These are phyloP conservation scores for Asterella californica DNA, from an alignment of 225 moss, liverwort and hornwort species.

Conservation along the genomic window DNA sequence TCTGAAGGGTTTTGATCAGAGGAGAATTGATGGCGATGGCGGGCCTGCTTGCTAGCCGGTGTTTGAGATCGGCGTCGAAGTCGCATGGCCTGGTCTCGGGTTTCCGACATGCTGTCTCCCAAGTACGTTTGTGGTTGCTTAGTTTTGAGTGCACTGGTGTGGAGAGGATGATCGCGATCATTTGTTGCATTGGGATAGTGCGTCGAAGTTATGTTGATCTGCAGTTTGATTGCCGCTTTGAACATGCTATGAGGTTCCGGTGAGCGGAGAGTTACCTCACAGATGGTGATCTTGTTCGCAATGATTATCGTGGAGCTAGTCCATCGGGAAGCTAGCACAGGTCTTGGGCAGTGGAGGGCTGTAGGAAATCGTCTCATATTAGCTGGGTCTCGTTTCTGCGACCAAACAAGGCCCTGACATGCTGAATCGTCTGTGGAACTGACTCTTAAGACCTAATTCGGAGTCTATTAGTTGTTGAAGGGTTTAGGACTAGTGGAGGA, in stretches of 20 bases:
- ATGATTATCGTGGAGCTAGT: neutral
- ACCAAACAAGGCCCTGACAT: neutral
- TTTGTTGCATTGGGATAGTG: no score
- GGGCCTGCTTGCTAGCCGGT: constrained; percentile 34
- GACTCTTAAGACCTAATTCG: no score
- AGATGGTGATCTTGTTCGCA: neutral
- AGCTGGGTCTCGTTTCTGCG: neutral
- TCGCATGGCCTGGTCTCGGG: constrained; percentile 4
- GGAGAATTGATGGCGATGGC: constrained; percentile 26
- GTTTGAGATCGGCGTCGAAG: constrained; percentile 29
- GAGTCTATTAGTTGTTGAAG: neutral
- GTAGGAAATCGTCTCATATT: neutral
- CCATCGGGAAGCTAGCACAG: neutral
- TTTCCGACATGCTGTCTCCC: constrained; percentile 15
- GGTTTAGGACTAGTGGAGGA: neutral
- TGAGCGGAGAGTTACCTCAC: no score
- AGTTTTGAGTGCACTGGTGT: neutral
- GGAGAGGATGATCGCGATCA: neutral
- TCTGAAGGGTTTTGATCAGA: neutral
- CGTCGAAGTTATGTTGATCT: neutral
- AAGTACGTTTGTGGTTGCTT: neutral
- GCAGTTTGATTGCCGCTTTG: neutral
- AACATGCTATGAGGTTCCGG: neutral
- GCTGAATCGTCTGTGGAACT: neutral
- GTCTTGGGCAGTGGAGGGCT: neutral